Conservation (phyloP, 192 early-diverging fungal genomes). For the Paraglomus occultum region DNA sequence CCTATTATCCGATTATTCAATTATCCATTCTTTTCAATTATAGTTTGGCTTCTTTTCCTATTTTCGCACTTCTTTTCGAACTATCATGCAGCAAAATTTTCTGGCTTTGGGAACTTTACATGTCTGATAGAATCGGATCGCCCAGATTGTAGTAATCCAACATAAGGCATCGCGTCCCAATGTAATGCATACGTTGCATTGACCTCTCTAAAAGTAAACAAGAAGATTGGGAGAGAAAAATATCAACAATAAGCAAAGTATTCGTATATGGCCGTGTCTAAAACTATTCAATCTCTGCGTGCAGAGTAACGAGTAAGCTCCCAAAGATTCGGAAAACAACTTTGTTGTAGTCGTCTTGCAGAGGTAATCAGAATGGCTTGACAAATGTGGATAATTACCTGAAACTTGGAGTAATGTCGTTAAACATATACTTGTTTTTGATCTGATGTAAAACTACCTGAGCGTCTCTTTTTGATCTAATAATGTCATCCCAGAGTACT, state of each 20-base stretch:
- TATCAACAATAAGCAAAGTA: conserved; percentile 5
- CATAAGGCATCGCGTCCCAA: conserved; percentile 80
- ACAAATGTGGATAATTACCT: conserved; percentile 55
- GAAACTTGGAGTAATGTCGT: conserved; percentile 68
- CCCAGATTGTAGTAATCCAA: conserved; percentile 64
- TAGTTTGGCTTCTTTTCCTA: too few relatives aligned
- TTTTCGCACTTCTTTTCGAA: too few relatives aligned
- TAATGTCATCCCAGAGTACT: conserved; percentile 82
- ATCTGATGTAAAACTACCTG: conserved; percentile 53
- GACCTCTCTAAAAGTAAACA: conserved; percentile 44
- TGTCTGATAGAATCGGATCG: conserved; percentile 29
- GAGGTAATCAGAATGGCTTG: background rate
- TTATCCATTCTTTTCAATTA: too few relatives aligned
- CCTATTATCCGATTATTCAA: too few relatives aligned
- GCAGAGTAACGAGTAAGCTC: background rate
- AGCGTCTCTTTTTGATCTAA: conserved; percentile 65
- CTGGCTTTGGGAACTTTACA: conserved; percentile 38
- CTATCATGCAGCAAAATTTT: conserved; percentile 4
- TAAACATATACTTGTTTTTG: conserved; percentile 65
- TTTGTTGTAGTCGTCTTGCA: too few relatives aligned
- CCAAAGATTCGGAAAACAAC: too few relatives aligned
- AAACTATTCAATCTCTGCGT: background rate
- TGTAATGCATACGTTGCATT: conserved; percentile 71
- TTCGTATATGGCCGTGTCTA: conserved; percentile 6
- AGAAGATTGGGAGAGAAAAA: background rate